phyloP scores from a whole-genome alignment of 345 rosid species.

The Aegle marmelos region DNA sequence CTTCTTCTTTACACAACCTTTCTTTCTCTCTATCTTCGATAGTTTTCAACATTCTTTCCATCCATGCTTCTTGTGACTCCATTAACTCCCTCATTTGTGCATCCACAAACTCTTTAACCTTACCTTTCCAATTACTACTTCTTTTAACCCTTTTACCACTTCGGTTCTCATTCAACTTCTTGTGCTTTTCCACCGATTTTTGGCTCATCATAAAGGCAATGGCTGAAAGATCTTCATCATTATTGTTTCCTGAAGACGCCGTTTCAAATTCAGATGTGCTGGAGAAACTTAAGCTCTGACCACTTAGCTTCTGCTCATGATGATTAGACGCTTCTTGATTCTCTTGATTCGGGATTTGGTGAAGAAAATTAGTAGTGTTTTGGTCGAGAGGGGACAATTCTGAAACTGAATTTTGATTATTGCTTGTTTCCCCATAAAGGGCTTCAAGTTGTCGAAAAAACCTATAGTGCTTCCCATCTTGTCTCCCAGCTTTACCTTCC shows the following conservation, averaged over 20 bases:
- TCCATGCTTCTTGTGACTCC: slow-evolving; percentile 58
- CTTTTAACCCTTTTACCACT: slow-evolving; percentile 19
- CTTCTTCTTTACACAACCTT: slow-evolving; percentile 41
- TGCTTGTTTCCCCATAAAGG: slow-evolving; percentile 39
- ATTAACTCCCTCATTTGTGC: slow-evolving; percentile 39
- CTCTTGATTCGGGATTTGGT: slow-evolving; percentile 19
- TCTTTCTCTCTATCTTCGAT: slow-evolving; percentile 52
- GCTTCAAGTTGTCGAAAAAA: slow-evolving; percentile 64
- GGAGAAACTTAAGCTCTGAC: slow-evolving; percentile 40
- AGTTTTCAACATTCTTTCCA: slow-evolving; percentile 54
- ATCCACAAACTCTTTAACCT: slow-evolving; percentile 48
- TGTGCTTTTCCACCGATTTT: slow-evolving; percentile 25
- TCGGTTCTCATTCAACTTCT: slow-evolving; percentile 17
- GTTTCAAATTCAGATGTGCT: slow-evolving; percentile 52
- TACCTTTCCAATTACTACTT: slow-evolving; percentile 30
- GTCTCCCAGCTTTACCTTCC: slow-evolving; percentile 59
- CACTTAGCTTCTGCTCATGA: slow-evolving; percentile 14
- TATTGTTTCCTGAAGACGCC: slow-evolving; percentile 43
- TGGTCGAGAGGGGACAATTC: slow-evolving; percentile 19
- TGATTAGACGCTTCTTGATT: slow-evolving; percentile 16
- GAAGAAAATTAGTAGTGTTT: slow-evolving; percentile 9
- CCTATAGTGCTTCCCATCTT: slow-evolving; percentile 58
- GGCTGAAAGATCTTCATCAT: slow-evolving; percentile 45
- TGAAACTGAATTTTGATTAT: slow-evolving; percentile 15
- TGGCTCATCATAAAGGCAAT: slow-evolving; percentile 49